Evolutionary conservation across 768 basidiomycete species (phyloP), one percentile per base, ranked within the genome.

Genomic region (Gloeopeniophorella convolvens): DNA sequence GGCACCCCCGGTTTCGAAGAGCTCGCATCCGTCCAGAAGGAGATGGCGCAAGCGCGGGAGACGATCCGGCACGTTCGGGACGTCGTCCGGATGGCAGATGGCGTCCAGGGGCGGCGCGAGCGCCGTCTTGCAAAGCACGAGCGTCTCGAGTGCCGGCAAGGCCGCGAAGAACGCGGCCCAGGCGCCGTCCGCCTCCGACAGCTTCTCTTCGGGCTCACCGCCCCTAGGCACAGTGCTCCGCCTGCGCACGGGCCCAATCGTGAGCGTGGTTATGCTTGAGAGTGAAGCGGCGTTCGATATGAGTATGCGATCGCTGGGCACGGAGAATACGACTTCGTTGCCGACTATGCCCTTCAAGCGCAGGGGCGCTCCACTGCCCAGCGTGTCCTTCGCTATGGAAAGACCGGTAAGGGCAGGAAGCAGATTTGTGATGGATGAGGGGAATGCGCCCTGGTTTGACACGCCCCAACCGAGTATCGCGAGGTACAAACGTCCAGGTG

Each of bases 41-140:
- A 40, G 30, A 33, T 51, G 18, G 12, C 20, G 42, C 16, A 44
- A 21, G 42, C 36, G 24, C 26, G 37, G 44, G 16, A 34, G 50
- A 45, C 26, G 37, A 51, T 45, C 37, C 50, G 50, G 50, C 13
- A 20, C 20, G 11, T 42, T 44, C 49, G 49, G 42, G 28, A 31
- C 23, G 28, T 16, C 41, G 20, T 21, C 20, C 15, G 31, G 28
- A 10, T 10, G 7, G 34, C 20, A 36, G 33, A 30, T 50, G 12
- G 41, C 33, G 20, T 37, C 27, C 13, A 42, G 31, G n/a, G 30
- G 40, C 1, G 42, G 12, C 15, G 31, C 13, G 23, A 36, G 2
- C 12, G 33, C 33, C 15, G 24, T 16, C 31, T 21, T 33, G 18
- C 36, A 34, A 20, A 51, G 23, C 10, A 32, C 24, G 24, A 35